These are phyloP conservation scores for Podospora pseudocomata DNA, from an alignment of 495 filamentous ascomycete species.

Conservation along the genomic window DNA sequence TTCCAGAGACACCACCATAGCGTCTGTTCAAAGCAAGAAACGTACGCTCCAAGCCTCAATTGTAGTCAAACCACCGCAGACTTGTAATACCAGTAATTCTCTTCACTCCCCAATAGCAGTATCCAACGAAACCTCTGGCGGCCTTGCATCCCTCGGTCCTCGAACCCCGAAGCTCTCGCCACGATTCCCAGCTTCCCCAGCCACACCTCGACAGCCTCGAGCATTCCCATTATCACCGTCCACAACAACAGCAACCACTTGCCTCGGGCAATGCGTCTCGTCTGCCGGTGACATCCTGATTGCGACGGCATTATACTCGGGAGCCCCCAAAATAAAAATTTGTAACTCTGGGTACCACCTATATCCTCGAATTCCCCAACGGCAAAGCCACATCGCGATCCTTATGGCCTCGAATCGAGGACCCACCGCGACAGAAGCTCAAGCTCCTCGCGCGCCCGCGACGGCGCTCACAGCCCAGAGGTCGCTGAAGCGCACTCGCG, in stretches of 20 bases:
- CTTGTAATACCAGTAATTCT: not conserved
- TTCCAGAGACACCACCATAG: not conserved
- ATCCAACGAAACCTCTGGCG: not conserved
- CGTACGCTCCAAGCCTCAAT: not conserved
- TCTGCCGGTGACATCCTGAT: slow-evolving; percentile 32
- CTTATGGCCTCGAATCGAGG: slow-evolving; percentile 47
- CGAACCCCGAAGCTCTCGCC: slow-evolving; percentile 40
- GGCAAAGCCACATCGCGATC: slow-evolving; percentile 10
- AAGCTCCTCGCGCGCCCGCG: slow-evolving; percentile 39
- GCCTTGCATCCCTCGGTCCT: not conserved
- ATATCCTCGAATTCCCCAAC: not conserved
- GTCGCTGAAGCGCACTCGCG: slow-evolving; percentile 49
- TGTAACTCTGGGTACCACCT: not conserved
- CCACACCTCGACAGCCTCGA: slow-evolving; percentile 43
- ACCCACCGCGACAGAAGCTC: slow-evolving; percentile 43
- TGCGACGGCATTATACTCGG: slow-evolving; percentile 15
- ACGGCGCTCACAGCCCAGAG: slow-evolving; percentile 32
- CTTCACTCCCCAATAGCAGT: not conserved
- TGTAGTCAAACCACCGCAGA: not conserved
- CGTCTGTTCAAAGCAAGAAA: not conserved
- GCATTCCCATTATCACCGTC: slow-evolving; percentile 19
- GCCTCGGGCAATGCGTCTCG: slow-evolving; percentile 41
- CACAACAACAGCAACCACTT: not conserved
- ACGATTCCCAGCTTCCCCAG: slow-evolving; percentile 52
- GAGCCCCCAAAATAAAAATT: not conserved